Percentiles rank a stretch among this genome's conserved stretches.
These are phyloP conservation scores for Cercis canadensis DNA, from an alignment of 306 rosid species.

Conservation along the genomic window DNA sequence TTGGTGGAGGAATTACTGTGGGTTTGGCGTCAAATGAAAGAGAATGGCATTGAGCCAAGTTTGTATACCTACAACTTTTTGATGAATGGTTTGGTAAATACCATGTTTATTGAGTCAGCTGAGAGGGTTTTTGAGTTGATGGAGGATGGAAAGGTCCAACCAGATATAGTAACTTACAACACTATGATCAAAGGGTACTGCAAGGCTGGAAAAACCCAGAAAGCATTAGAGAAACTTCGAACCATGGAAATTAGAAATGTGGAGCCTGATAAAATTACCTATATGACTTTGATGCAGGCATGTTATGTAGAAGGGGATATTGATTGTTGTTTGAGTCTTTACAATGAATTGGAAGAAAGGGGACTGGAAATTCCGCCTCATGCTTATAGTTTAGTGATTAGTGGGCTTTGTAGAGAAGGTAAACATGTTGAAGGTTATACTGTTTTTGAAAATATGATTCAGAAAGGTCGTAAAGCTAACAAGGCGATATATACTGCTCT, in stretches of 20 bases:
- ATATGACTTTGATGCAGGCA: slow-evolving; percentile 75
- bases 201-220: slow-evolving; percentile 60
- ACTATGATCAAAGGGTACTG: slow-evolving; percentile 84
- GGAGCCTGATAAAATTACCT: slow-evolving; percentile 79
- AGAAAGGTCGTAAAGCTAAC: slow-evolving; percentile 62
- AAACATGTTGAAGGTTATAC: slow-evolving; percentile 68
- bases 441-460: slow-evolving; percentile 66
- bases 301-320: slow-evolving; percentile 66
- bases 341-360: slow-evolving; percentile 81
- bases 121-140: slow-evolving; percentile 72
- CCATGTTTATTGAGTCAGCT: slow-evolving; percentile 66
- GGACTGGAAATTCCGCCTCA: slow-evolving; percentile 67
- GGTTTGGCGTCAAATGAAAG: slow-evolving; percentile 84
- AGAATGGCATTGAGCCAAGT: slow-evolving; percentile 64
- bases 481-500: slow-evolving; percentile 78
- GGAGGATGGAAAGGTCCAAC: slow-evolving; percentile 62
- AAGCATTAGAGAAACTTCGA: slow-evolving; percentile 59
- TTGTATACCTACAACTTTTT: slow-evolving; percentile 63
- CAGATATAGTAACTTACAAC: slow-evolving; percentile 74
- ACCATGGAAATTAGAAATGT: slow-evolving; percentile 64
- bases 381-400: slow-evolving; percentile 67
- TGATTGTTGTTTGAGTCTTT: slow-evolving; percentile 73
- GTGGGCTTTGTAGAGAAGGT: slow-evolving; percentile 72
- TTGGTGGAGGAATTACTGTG: slow-evolving; percentile 78
- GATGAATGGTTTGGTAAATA: slow-evolving; percentile 74